These are phyloP conservation scores for Cladophialophora chaetospira DNA, from an alignment of 2,329 filamentous ascomycete species.

Conservation along the genomic window DNA sequence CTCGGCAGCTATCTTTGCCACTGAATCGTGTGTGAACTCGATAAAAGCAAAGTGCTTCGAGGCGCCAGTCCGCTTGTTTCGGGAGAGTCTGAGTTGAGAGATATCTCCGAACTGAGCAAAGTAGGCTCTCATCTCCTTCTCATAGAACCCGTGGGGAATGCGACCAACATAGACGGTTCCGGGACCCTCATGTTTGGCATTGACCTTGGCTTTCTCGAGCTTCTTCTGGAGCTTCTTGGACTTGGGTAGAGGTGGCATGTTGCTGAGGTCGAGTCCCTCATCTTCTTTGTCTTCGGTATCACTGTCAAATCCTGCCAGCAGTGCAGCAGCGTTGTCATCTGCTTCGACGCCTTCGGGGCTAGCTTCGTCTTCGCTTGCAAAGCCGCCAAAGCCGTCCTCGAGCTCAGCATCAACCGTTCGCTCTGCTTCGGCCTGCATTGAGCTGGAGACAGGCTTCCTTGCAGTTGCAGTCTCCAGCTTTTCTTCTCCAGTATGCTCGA, in stretches of 20 bases:
- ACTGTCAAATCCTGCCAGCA: conserved; percentile 59
- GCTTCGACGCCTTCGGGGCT: conserved; percentile 41
- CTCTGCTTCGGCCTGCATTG: conserved; percentile 33
- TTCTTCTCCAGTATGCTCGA: conserved; percentile 32
- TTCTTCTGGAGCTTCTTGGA: conserved; percentile 52
- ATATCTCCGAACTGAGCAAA: conserved; percentile 92
- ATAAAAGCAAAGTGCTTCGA: conserved; percentile 95
- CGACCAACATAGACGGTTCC: conserved; percentile 87
- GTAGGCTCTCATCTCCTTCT: conserved; percentile 91
- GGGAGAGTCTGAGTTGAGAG: conserved; percentile 74
- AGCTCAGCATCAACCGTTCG: conserved; percentile 31
- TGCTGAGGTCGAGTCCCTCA: conserved; percentile 49
- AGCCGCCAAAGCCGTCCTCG: conserved; percentile 35
- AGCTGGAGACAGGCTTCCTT: conserved; percentile 20
- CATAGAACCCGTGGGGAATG: conserved; percentile 94
- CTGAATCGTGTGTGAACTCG: conserved; percentile 75
- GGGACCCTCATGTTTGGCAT: conserved; percentile 51
- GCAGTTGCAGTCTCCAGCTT: conserved; percentile 27
- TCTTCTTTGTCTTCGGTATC: conserved; percentile 53
- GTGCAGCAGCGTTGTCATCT: conserved; percentile 56
- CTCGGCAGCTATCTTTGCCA: conserved; percentile 88
- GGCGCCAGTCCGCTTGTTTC: conserved; percentile 87
- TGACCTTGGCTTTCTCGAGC: conserved; percentile 54
- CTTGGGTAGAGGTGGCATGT: conserved; percentile 47
- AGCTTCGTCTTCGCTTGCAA: conserved; percentile 35